Base-by-base conservation (phyloP, 1,284 basidiomycete species). In the Malassezia cuniculi region DNA sequence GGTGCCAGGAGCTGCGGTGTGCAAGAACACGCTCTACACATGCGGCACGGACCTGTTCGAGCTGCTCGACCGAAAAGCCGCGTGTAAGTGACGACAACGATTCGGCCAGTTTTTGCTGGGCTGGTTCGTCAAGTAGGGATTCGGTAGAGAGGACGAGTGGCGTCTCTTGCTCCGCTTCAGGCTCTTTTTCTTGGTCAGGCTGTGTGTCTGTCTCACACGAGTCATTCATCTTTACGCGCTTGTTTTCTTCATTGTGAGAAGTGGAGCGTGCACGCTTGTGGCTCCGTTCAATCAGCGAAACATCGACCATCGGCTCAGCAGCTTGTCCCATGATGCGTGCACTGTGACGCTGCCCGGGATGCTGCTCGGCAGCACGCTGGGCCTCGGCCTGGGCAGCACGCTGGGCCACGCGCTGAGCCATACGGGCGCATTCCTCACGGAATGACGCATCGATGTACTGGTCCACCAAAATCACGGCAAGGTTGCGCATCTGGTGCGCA, bases 11-110 rank as follows among this genome's bases (percentile, higher is more conserved):
- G 14, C 71, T 69, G 12, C 87, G 73, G 50, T 78, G 77, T 14
- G 76, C 72, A 86, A 89, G 95, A 14, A 95, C 74, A 22, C 73
- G 72, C 35, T 80, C 78, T 30, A 87, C 76, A 51, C 78, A 81
- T 1, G 76, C 78, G 4, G 90, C 87, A 3, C 93, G 78, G 5
- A 95, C 73, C 63, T 94, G 86, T 61, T 95, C 89, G 3, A 97
- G 75, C 65, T 94, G 79, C 60, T 97, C 90, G 31, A 95, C 47
- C 22, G 45, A 57, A 36, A 62, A 58, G 3, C 11, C 17, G 6
- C 36, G 34, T 5, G 56, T 57, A 7, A 36, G 33, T 6, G 17
- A 14, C 21, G 59, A 22, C 8, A 65, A 40, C 27, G 33, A 14
- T 3, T 21, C 22, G 14, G 36, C 26, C 10, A 65, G 51, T 7